Evolutionary conservation across 306 rosid genomes (phyloP), one percentile per base, ranked within the genome.

Genomic region (Lathyrus tuberosus): DNA sequence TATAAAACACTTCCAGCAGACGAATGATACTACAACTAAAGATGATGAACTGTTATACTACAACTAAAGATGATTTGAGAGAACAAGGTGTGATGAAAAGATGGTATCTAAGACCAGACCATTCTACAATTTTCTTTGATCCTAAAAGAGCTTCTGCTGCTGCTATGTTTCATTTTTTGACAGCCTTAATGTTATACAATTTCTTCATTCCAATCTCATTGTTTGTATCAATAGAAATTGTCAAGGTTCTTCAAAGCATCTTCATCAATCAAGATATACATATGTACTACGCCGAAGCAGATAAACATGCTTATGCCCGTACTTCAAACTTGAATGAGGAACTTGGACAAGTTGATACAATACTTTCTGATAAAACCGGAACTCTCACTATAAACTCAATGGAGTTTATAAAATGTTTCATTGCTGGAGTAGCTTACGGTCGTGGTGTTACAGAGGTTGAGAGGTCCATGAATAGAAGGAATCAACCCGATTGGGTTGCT

Each of bases 351-450:
- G 98, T 94, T n/a, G 86, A 90, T 71, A 94, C 98, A 16, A 83
- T 94, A 79, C 98, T 94, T 62, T 90, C 98, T 35, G 98, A 94
- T 81, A 94, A 94, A 83, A 94, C 98, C 28, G 98, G 98, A 78
- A 94, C 98, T 65, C 74, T 94, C 79, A 94, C 98, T 12, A 90
- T 96, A 88, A 94, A 94, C 73, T 90, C 98, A 37, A 94, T 94
- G 98, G 98, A 94, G 86, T 94, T 94, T 80, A 83, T 94, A 46
- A 94, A 90, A 79, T 94, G 96, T 83, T 90, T 96, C 38, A 81
- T 90, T 58, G 97, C 97, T n/a, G 98, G 97, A 74, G 87, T 76
- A 63, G 95, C 97, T 73, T 94, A 94, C 75, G 98, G 98, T 30
- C 85, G 83, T 69, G 98, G 90, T 53, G 75, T 80, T 74, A 90